Percentiles rank a stretch among this genome's conserved stretches.
Conservation (phyloP, 169 alveolate genomes). For the Eimeria mitis region DNA sequence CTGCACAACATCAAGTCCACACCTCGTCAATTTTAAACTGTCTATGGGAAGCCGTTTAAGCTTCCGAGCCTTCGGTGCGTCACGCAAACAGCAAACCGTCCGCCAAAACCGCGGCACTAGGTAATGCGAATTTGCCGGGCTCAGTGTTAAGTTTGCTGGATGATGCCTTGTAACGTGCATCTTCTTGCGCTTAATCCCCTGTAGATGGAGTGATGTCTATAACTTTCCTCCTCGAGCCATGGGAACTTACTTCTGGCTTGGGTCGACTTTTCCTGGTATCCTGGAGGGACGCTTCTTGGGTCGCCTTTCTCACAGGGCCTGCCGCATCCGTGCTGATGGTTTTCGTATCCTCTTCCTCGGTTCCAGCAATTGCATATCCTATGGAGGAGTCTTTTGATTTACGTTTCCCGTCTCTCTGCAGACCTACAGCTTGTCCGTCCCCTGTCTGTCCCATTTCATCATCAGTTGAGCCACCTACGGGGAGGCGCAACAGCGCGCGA, state of each 20-base stretch:
- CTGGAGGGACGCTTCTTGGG: neutral
- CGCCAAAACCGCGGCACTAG: neutral
- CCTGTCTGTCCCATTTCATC: neutral
- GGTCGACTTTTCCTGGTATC: neutral
- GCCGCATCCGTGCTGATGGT: neutral
- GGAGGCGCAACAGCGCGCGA: neutral
- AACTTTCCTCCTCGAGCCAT: neutral
- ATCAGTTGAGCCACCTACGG: neutral
- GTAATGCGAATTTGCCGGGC: neutral
- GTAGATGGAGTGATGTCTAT: neutral
- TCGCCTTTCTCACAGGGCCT: neutral
- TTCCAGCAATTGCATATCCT: neutral
- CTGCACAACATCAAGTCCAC: neutral
- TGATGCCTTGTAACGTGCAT: neutral
- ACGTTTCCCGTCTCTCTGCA: neutral
- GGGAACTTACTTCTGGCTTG: neutral
- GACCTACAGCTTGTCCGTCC: neutral
- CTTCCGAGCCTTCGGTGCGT: neutral
- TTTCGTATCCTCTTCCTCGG: neutral
- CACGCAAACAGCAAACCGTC: neutral
- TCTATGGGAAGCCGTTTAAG: neutral
- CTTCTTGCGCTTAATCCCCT: neutral
- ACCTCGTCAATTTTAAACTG: neutral
- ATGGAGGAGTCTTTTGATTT: neutral
- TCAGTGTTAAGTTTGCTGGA: neutral